Evolutionary conservation across 2,329 filamentous ascomycete genomes (phyloP).

Genomic region (Nakataea oryzae): DNA sequence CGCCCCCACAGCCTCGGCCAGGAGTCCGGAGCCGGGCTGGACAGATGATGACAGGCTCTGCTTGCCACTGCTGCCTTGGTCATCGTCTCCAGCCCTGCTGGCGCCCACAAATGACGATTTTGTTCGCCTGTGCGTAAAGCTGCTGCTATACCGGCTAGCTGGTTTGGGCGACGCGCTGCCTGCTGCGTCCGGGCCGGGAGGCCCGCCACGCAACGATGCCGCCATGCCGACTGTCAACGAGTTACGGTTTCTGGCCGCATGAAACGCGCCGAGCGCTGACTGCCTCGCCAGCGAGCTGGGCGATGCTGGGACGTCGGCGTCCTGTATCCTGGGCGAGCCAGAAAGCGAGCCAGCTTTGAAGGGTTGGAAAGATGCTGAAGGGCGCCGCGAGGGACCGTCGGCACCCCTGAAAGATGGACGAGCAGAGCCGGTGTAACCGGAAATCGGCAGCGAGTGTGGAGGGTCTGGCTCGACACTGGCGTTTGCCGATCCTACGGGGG

Average conservation of each 20-base stretch:
- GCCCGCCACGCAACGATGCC: constrained; percentile 57
- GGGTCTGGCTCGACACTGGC: constrained; percentile 32
- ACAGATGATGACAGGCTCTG: constrained; percentile 63
- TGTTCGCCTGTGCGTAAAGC: constrained; percentile 76
- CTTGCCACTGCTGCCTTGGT: constrained; percentile 71
- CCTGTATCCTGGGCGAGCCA: constrained; percentile 57
- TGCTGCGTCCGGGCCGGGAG: constrained; percentile 51
- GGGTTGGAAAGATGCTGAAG: constrained; percentile 84
- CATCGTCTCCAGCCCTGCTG: constrained; percentile 57
- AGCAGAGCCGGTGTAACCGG: constrained; percentile 17
- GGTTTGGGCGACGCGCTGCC: constrained; percentile 66
- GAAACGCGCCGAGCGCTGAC: constrained; percentile 35
- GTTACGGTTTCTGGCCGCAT: constrained; percentile 56
- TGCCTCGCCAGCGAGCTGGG: constrained; percentile 40
- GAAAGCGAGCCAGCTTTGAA: constrained; percentile 97
- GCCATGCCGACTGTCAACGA: constrained; percentile 69
- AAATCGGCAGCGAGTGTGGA: constrained; percentile 43
- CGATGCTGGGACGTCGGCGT: constrained; percentile 39
- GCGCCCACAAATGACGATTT: constrained; percentile 67
- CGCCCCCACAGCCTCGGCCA: constrained; percentile 59
- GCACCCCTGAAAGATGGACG: constrained; percentile 28
- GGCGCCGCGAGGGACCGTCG: constrained; percentile 53
- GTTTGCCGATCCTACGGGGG: constrained; percentile 42
- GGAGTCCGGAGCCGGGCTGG: constrained; percentile 68
- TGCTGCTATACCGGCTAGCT: constrained; percentile 83